Evolutionary conservation across 2,329 filamentous ascomycete genomes (phyloP).

Genomic region (Curvularia verruculosa): DNA sequence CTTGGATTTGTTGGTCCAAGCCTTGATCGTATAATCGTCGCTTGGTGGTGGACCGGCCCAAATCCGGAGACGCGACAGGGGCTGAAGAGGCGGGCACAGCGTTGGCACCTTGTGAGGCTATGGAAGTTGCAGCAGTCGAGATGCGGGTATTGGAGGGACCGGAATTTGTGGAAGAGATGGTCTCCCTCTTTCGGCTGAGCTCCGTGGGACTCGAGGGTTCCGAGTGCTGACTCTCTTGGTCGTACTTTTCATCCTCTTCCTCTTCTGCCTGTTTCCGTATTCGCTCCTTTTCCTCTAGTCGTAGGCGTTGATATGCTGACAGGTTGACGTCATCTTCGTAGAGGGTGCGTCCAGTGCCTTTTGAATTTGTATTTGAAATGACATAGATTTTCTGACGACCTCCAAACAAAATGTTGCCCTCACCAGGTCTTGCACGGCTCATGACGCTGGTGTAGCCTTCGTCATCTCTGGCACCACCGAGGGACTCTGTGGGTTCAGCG

Average conservation of each 20-base stretch:
- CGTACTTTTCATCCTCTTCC: constrained; percentile 23
- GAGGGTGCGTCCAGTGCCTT: constrained; percentile 63
- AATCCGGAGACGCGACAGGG: constrained; percentile 42
- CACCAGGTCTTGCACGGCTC: constrained; percentile 78
- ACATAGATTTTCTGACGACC: constrained; percentile 96
- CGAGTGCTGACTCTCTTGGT: constrained; percentile 48
- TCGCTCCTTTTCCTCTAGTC: constrained; percentile 60
- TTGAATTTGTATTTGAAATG: constrained; percentile 64
- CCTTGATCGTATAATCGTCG: constrained; percentile 84
- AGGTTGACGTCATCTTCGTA: constrained; percentile 87
- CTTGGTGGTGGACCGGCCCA: constrained; percentile 72
- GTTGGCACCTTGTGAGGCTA: constrained; percentile 70
- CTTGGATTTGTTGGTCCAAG: constrained; percentile 77
- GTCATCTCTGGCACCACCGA: constrained; percentile 67
- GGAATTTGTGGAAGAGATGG: constrained; percentile 82
- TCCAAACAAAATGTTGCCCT: constrained; percentile 93
- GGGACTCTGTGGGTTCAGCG: constrained; percentile 68
- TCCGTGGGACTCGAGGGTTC: constrained; percentile 59
- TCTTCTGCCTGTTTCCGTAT: constrained; percentile 35
- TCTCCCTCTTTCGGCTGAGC: constrained; percentile 79
- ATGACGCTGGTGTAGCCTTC: constrained; percentile 79
- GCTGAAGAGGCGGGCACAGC: constrained; percentile 43
- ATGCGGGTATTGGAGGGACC: constrained; percentile 68
- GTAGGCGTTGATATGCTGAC: constrained; percentile 82
- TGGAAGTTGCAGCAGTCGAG: constrained; percentile 87